Percentiles rank a stretch among this genome's conserved stretches.
Conservation (phyloP, 495 filamentous ascomycete species). For the Oleoguttula mirabilis region DNA sequence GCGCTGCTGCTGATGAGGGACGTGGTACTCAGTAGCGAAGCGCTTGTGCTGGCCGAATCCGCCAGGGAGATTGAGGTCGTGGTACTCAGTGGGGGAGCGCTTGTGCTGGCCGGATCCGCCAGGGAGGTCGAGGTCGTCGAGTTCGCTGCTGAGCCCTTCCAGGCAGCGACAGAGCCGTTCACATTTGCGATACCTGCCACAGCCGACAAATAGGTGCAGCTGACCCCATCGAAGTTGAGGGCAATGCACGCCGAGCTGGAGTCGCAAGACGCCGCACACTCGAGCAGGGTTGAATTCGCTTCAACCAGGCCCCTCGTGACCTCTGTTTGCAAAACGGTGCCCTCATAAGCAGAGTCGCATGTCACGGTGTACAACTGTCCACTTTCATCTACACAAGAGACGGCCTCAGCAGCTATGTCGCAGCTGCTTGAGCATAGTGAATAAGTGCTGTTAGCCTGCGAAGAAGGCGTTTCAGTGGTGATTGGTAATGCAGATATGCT, state of each 20-base stretch:
- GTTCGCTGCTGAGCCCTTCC: conserved; percentile 6
- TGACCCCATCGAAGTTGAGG: conserved; percentile 1
- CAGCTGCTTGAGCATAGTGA: conserved; percentile 2
- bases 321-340: conserved; percentile 1
- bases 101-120: neutral
- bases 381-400: neutral
- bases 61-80: neutral
- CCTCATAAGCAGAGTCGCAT: conserved; percentile 5
- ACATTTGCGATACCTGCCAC: conserved; percentile 2
- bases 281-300: neutral
- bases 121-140: neutral
- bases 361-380: conserved; percentile 6
- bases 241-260: conserved; percentile 1
- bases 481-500: too few species aligned
- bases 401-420: neutral
- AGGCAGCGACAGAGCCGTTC: conserved; percentile 11
- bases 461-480: too few species aligned
- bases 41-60: neutral
- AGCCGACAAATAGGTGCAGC: conserved; percentile 3
- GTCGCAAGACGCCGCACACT: conserved; percentile 6
- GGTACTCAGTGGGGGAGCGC: neutral
- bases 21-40: neutral
- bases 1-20: neutral
- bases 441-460: conserved; percentile 3
- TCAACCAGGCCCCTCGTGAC: neutral